Conservation (phyloP, 306 rosid species). For the Vicia faba region DNA sequence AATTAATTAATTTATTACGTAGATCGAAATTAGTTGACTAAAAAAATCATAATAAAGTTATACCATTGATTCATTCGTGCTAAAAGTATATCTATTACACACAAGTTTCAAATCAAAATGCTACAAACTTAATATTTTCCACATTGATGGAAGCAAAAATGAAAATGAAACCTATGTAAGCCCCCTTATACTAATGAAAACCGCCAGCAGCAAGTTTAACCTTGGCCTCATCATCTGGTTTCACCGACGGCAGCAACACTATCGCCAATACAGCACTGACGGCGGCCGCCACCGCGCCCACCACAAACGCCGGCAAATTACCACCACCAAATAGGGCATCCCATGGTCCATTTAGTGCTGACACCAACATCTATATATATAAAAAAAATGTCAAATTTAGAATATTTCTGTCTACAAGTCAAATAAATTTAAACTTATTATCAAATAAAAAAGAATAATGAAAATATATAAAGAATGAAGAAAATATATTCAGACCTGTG, state of each 20-base stretch:
- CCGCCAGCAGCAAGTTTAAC: neutral
- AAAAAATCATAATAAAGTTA: neutral
- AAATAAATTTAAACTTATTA: too few relatives aligned
- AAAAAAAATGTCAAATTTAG: neutral
- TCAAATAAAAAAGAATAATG: too few relatives aligned
- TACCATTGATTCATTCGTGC: neutral
- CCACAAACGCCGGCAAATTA: slow-evolving; percentile 22
- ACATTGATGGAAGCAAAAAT: neutral
- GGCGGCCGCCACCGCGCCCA: neutral
- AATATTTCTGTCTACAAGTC: neutral
- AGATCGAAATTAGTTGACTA: too few relatives aligned
- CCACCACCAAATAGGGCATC: slow-evolving; percentile 21
- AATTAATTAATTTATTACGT: too few relatives aligned
- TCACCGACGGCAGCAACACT: neutral
- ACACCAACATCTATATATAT: neutral
- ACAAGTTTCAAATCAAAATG: slow-evolving; percentile 5
- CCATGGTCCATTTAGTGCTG: slow-evolving; percentile 14
- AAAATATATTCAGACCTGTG: neutral
- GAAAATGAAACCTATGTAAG: neutral
- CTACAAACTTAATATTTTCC: neutral
- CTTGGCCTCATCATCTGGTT: neutral
- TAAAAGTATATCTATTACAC: neutral
- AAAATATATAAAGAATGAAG: neutral
- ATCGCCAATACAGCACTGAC: neutral
- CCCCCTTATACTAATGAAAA: neutral